Conservation (phyloP, 2,329 filamentous ascomycete genomes). For the Apiospora rasikravindrae region DNA sequence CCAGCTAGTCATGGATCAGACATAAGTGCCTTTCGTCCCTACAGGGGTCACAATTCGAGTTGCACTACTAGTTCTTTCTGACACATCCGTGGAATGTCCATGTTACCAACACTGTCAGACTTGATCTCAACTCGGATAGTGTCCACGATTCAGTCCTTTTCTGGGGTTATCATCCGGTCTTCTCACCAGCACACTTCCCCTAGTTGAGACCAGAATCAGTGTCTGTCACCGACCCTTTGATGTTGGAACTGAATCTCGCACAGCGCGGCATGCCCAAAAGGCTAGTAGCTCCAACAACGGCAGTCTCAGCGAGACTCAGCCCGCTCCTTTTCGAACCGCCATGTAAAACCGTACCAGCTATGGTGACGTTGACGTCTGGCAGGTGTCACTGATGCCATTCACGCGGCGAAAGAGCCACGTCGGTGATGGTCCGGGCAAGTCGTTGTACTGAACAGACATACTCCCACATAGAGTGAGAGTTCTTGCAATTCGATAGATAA, state of each 20-base stretch:
- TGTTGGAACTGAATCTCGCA: not conserved
- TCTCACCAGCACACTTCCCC: too few species aligned
- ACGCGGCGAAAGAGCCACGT: too few species aligned
- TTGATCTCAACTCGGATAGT: too few species aligned
- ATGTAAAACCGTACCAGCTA: not conserved
- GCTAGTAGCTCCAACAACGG: not conserved
- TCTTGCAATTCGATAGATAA: not conserved
- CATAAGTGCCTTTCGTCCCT: not conserved
- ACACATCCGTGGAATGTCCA: not conserved
- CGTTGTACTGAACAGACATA: not conserved
- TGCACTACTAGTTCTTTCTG: not conserved
- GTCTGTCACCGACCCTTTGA: not conserved
- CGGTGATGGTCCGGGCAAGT: not conserved
- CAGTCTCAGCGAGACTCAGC: not conserved
- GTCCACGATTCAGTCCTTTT: too few species aligned
- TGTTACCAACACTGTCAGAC: not conserved
- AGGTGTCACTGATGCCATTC: not conserved
- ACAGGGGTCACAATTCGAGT: too few species aligned
- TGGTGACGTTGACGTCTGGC: not conserved
- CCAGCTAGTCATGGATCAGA: not conserved
- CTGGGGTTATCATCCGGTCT: too few species aligned
- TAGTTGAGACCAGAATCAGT: too few species aligned
- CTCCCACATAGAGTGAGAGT: not conserved
- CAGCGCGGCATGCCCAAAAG: not conserved
- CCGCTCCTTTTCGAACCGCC: not conserved